Evolutionary conservation across 2,329 filamentous ascomycete genomes (phyloP), one percentile per base, ranked within the genome.

Genomic region (Aulographum hederae): DNA sequence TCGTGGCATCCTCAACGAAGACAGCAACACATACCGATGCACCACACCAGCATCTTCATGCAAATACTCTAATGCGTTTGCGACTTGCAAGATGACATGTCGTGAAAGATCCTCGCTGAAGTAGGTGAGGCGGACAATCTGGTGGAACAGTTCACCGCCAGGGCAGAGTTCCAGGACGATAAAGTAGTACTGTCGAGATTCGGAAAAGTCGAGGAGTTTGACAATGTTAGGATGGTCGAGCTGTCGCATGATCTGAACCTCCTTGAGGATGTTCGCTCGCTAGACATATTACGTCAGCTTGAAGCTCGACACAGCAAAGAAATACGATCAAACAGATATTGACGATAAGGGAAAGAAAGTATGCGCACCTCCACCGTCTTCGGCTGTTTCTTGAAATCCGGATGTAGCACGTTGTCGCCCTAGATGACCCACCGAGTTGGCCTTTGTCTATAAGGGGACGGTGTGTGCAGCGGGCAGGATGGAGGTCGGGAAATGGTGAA

Each of bases 201-300:
- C 89, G 39, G 78, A 78, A 50, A 95, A 95, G 46, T 93, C 82
- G 46, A 95, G 67, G 35, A 98, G 70, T 50, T 82, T 86, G 53
- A 94, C 73, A 38, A 98, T 89, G 51, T 95, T 95, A 38, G 86
- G 85, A 44, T 98, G 89, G 41, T 95, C 84, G 30, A 98, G 66
- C 47, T 91, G 79, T 40, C 85, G 81, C 86, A 98, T 98, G 44
- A 98, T 98, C 47, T 93, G 81, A 11, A 98, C 89, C 56, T 98
- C 89, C 58, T 98, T 98, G 38, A 98, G 61, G 41, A 98, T 95
- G 48, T 95, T 98, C 40, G 86, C 81, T 58, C 89, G 71, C 89
- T 98, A 53, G 41, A 40, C 35, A 28, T n/a, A 28, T 8, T 28
- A 8, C 15, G 27, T 28, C 27, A 28, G 27, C 27, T 13, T 10